Percentiles rank a stretch among this genome's conserved stretches.
Evolutionary conservation across 1,284 basidiomycete genomes (phyloP).

Genomic region (Papiliotrema nemorosa): DNA sequence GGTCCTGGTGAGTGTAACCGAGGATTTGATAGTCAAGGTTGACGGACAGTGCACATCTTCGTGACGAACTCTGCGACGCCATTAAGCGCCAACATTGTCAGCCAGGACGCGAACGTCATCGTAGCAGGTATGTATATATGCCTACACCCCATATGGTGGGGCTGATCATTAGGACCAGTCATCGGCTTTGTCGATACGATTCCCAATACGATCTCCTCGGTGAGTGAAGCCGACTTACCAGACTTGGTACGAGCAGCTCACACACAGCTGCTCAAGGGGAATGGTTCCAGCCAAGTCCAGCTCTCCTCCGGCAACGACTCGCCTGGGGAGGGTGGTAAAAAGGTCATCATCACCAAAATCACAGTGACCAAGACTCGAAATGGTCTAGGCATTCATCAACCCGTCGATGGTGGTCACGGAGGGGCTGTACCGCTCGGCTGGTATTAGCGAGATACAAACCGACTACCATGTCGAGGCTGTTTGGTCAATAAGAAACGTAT

Average conservation of each 20-base stretch:
- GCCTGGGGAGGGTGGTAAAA: background rate
- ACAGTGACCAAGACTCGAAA: conserved; percentile 8
- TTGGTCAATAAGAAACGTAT: no score
- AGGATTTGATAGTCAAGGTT: background rate
- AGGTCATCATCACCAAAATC: conserved; percentile 13
- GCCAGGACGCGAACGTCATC: conserved; percentile 59
- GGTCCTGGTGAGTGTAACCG: conserved; percentile 12
- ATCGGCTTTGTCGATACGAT: conserved; percentile 15
- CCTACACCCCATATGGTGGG: background rate
- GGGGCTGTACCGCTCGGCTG: conserved; percentile 11
- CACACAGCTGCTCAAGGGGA: background rate
- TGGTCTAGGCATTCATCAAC: background rate
- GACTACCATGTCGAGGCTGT: no score
- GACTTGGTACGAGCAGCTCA: background rate
- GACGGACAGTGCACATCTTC: conserved; percentile 58
- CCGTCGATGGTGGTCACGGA: conserved; percentile 3
- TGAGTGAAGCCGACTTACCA: background rate
- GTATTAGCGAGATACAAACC: background rate
- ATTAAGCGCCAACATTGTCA: conserved; percentile 58
- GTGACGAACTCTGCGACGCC: conserved; percentile 64
- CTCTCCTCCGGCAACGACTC: background rate
- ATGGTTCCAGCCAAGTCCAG: background rate
- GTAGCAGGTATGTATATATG: conserved; percentile 56
- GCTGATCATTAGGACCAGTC: conserved; percentile 4
- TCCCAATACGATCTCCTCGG: conserved; percentile 1